Conservation (phyloP, 805 yeast species). For the Metschnikowia chrysomelidarum region DNA sequence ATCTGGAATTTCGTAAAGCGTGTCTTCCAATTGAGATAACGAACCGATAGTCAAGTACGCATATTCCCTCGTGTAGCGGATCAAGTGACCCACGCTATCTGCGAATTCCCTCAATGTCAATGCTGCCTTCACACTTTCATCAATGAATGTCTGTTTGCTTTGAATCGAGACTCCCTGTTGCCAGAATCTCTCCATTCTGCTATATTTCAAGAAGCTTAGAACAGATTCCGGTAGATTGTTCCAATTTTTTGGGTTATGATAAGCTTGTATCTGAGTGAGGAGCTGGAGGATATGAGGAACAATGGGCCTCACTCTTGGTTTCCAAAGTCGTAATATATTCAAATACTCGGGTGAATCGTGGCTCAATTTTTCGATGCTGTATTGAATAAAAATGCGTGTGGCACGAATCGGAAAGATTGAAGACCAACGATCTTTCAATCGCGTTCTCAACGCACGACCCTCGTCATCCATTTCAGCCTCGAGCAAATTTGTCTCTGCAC, state of each 20-base stretch:
- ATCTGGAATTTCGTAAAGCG: slow-evolving; percentile 81
- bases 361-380: slow-evolving; percentile 86
- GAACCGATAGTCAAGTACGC: slow-evolving; percentile 89
- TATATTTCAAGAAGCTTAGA: slow-evolving; percentile 84
- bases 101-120: slow-evolving; percentile 95
- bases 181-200: slow-evolving; percentile 95
- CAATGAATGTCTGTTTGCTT: slow-evolving; percentile 89
- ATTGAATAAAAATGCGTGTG: slow-evolving; percentile 90
- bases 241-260: slow-evolving; percentile 94
- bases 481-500: slow-evolving; percentile 70
- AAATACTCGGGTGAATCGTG: slow-evolving; percentile 75
- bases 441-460: slow-evolving; percentile 73
- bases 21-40: slow-evolving; percentile 83
- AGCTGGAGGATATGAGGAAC: slow-evolving; percentile 87
- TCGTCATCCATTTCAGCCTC: slow-evolving; percentile 86
- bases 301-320: slow-evolving; percentile 88
- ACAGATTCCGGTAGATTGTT: slow-evolving; percentile 81
- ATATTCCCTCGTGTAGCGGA: slow-evolving; percentile 93
- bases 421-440: slow-evolving; percentile 87
- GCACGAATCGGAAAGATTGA: slow-evolving; percentile 94
- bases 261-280: slow-evolving; percentile 87
- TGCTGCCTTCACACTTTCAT: slow-evolving; percentile 91
- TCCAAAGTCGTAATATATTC: slow-evolving; percentile 76
- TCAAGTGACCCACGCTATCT: slow-evolving; percentile 94
- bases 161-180: slow-evolving; percentile 96